These are phyloP conservation scores for Litchi chinensis DNA, from an alignment of 345 rosid species.

Conservation along the genomic window DNA sequence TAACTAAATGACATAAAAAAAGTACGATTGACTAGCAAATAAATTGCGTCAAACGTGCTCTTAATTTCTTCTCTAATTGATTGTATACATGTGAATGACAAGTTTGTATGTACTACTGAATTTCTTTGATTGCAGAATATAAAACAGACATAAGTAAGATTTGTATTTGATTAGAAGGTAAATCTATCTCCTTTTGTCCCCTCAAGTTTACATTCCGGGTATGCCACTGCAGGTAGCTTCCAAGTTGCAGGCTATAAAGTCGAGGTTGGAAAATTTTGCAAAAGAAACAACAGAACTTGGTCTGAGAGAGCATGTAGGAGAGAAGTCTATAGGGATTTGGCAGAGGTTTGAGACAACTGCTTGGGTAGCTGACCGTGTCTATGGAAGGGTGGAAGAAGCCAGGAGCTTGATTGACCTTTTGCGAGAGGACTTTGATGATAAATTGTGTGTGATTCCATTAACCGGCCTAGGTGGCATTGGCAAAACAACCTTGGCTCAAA, in stretches of 20 bases:
- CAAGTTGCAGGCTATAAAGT: not conserved
- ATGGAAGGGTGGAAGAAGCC: not conserved
- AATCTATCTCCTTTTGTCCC: no score
- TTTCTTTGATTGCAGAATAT: no score
- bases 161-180: no score
- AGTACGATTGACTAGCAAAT: no score
- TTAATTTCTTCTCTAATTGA: no score
- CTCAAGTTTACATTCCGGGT: no score
- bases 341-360: not conserved
- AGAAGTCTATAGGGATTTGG: not conserved
- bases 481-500: not conserved
- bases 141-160: no score
- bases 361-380: not conserved
- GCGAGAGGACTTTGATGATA: not conserved
- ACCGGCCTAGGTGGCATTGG: not conserved
- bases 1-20: no score
- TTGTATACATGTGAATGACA: no score
- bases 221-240: not conserved
- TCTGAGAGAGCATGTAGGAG: not conserved
- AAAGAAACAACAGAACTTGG: not conserved
- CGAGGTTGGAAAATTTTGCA: not conserved
- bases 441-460: not conserved
- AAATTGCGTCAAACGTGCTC: no score
- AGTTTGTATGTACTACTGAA: no score
- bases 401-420: not conserved